These are phyloP conservation scores for Rhodotorula sp. DNA, from an alignment of 1,284 basidiomycete species.

Conservation along the genomic window DNA sequence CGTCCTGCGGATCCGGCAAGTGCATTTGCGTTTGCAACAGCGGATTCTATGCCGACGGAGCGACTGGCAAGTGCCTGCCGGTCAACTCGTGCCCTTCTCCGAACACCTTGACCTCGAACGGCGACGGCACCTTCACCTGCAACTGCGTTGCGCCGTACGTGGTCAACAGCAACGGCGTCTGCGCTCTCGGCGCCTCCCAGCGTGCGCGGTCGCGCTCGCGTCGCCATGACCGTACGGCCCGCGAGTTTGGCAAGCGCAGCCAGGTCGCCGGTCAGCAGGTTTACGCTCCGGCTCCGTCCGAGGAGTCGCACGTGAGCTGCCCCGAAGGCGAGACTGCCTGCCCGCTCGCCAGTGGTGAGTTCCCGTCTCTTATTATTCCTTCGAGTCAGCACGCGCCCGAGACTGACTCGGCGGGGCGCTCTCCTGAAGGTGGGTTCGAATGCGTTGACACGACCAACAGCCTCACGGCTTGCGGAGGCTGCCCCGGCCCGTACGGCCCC, in stretches of 20 bases:
- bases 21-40: constrained; percentile 28
- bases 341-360: constrained; percentile 11
- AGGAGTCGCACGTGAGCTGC: constrained; percentile 6
- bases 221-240: constrained; percentile 13
- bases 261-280: constrained; percentile 13
- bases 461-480: constrained; percentile 29
- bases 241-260: constrained; percentile 3
- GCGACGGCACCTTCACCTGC: constrained; percentile 2
- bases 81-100: constrained; percentile 13
- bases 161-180: constrained; percentile 15
- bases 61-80: constrained; percentile 9
- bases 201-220: constrained; percentile 18
- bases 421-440: constrained; percentile 25
- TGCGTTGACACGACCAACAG: constrained; percentile 26
- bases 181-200: constrained; percentile 11
- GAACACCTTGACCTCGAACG: neutral
- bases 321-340: constrained; percentile 29
- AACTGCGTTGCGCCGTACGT: constrained; percentile 15
- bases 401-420: neutral
- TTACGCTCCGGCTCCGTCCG: constrained; percentile 13
- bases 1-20: constrained; percentile 19
- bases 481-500: constrained; percentile 11
- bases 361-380: neutral
- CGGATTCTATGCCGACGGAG: constrained; percentile 10
- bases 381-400: neutral